Conservation (phyloP, 805 yeast genomes). For the Suhomyces sp. region DNA sequence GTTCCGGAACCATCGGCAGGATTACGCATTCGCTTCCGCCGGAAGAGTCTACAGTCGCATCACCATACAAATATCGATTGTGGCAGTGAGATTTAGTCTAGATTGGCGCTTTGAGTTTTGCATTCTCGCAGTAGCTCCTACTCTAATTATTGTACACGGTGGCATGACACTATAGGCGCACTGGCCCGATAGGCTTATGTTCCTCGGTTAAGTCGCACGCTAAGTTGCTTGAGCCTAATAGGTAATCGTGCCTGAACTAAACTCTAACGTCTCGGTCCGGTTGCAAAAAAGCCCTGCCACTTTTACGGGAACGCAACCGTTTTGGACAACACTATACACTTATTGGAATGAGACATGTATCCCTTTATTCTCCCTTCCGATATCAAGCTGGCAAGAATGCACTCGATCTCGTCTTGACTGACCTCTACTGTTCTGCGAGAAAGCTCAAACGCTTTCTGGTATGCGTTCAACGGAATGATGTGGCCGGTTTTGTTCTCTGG, state of each 20-base stretch:
- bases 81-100: background rate
- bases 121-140: background rate
- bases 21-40: background rate
- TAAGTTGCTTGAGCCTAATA: background rate
- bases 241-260: background rate
- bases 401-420: slow-evolving; percentile 49
- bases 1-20: background rate
- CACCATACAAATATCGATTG: background rate
- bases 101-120: background rate
- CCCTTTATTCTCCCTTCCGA: slow-evolving; percentile 65
- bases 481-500: slow-evolving; percentile 24
- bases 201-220: background rate
- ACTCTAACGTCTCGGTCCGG: background rate
- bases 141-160: background rate
- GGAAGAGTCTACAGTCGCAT: background rate
- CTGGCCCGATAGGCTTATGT: background rate
- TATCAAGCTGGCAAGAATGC: slow-evolving; percentile 65
- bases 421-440: slow-evolving; percentile 12
- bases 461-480: slow-evolving; percentile 40
- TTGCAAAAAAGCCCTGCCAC: background rate
- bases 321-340: slow-evolving; percentile 73
- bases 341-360: slow-evolving; percentile 72
- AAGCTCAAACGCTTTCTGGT: slow-evolving; percentile 42
- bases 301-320: slow-evolving; percentile 62
- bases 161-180: background rate